Evolutionary conservation across 371 early-diverging fungal species (phyloP).

Genomic region (Rhizopus sp.): DNA sequence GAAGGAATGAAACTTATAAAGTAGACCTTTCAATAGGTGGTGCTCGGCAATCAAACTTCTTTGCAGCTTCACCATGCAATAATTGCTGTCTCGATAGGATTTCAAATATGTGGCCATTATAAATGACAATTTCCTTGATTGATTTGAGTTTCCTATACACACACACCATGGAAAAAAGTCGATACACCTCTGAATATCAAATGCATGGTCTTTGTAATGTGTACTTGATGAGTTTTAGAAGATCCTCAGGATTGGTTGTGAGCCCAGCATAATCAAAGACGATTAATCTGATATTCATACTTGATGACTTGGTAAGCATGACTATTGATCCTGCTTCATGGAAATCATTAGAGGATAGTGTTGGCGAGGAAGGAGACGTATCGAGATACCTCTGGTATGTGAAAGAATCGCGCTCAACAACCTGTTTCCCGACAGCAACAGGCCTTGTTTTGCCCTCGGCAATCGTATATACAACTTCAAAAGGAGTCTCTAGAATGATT

Average conservation of each 20-base stretch:
- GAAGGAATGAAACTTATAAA: neutral
- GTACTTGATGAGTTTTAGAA: slow-evolving; percentile 3
- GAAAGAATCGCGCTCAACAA: slow-evolving; percentile 2
- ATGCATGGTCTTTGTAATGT: neutral
- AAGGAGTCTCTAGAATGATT: slow-evolving; percentile 2
- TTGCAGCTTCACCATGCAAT: neutral
- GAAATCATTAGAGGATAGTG: too few relatives aligned
- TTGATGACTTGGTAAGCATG: too few relatives aligned
- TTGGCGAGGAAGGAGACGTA: neutral
- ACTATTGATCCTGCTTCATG: too few relatives aligned
- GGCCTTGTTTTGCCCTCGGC: slow-evolving; percentile 1
- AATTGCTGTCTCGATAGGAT: slow-evolving; percentile 5
- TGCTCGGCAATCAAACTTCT: slow-evolving; percentile 5
- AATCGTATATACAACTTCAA: slow-evolving; percentile 1
- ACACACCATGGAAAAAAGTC: slow-evolving; percentile 6
- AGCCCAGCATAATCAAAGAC: slow-evolving; percentile 2
- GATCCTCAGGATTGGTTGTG: slow-evolving; percentile 5
- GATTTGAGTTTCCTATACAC: slow-evolving; percentile 5
- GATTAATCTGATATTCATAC: too few relatives aligned
- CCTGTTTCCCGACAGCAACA: neutral
- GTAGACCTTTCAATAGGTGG: neutral
- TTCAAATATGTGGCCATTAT: neutral
- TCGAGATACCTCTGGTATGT: neutral
- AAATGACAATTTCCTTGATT: slow-evolving; percentile 4
- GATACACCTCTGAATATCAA: slow-evolving; percentile 1